phyloP scores from a whole-genome alignment of 306 rosid species.

The Oemleria cerasiformis region DNA sequence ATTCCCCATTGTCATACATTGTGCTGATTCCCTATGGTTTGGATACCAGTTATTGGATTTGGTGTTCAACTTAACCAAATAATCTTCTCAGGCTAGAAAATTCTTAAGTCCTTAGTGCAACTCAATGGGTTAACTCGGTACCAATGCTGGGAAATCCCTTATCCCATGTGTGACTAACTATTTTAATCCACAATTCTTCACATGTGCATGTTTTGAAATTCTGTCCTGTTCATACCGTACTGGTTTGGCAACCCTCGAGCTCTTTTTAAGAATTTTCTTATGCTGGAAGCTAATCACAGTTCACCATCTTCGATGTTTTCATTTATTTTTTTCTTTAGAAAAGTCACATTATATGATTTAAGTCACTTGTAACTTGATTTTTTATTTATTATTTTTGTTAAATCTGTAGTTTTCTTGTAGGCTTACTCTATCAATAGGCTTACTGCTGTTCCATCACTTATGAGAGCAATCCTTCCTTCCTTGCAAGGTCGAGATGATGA shows the following conservation, averaged over 20 bases:
- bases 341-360: background rate
- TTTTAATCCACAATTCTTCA: background rate
- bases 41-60: too few relatives aligned
- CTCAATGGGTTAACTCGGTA: background rate
- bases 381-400: background rate
- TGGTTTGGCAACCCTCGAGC: background rate
- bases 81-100: background rate
- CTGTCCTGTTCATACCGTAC: background rate
- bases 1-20: background rate
- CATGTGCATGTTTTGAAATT: background rate
- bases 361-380: background rate
- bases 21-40: background rate
- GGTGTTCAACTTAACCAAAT: background rate
- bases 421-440: constrained; percentile 69
- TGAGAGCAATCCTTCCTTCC: constrained; percentile 73
- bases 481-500: constrained; percentile 32
- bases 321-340: background rate
- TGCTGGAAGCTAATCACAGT: background rate
- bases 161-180: background rate
- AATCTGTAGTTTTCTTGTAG: constrained; percentile 41
- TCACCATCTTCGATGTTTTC: background rate
- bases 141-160: background rate
- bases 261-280: background rate
- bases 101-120: background rate
- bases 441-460: constrained; percentile 76